Evolutionary conservation across 306 rosid species (phyloP).

Genomic region (Corylus heterophylla): DNA sequence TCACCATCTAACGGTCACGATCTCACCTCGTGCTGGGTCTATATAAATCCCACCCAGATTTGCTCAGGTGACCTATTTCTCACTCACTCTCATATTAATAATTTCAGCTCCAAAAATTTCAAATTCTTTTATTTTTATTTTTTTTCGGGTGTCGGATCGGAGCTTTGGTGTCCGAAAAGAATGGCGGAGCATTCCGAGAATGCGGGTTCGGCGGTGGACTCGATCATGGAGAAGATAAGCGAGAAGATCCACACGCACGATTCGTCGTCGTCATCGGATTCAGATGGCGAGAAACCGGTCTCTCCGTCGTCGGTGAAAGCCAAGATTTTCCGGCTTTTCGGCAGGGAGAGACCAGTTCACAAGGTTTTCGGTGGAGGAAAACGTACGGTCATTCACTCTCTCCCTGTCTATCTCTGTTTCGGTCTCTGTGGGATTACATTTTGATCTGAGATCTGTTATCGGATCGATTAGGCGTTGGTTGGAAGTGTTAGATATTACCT

Average conservation of each 20-base stretch:
- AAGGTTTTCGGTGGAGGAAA: slow-evolving; percentile 87
- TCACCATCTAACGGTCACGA: slow-evolving; percentile 25
- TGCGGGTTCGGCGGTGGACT: slow-evolving; percentile 41
- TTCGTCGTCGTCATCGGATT: slow-evolving; percentile 57
- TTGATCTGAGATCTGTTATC: neutral
- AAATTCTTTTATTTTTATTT: neutral
- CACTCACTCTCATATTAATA: neutral
- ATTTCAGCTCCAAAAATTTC: neutral
- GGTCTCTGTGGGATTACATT: neutral
- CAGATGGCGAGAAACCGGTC: slow-evolving; percentile 51
- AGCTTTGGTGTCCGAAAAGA: slow-evolving; percentile 14
- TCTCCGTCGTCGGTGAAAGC: slow-evolving; percentile 40
- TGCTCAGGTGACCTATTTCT: slow-evolving; percentile 24
- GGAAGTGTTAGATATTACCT: neutral
- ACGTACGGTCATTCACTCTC: slow-evolving; percentile 39
- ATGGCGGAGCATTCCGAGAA: slow-evolving; percentile 73
- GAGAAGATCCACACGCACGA: slow-evolving; percentile 66
- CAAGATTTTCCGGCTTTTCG: slow-evolving; percentile 71
- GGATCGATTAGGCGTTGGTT: neutral
- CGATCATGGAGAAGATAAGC: slow-evolving; percentile 57
- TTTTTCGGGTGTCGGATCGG: slow-evolving; percentile 14
- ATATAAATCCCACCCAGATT: slow-evolving; percentile 28
- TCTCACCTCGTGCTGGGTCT: slow-evolving; percentile 36
- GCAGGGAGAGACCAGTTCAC: slow-evolving; percentile 75
- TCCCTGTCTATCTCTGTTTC: neutral